Evolutionary conservation across 345 rosid genomes (phyloP).

Genomic region (Ceriops decandra): DNA sequence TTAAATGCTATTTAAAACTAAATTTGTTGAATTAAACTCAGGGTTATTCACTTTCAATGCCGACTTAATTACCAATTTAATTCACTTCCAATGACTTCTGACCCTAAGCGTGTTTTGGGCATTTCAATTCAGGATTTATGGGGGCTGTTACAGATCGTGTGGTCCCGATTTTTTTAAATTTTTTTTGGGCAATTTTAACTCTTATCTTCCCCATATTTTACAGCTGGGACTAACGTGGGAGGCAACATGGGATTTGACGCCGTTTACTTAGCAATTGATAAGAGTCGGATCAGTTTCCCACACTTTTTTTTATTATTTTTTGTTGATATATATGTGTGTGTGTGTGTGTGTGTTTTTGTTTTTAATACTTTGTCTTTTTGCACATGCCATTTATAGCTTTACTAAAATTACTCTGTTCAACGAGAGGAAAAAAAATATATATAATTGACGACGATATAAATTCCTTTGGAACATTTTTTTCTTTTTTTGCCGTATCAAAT

Average conservation of each 20-base stretch:
- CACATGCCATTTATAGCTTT: no score
- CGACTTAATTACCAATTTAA: conserved; percentile 15
- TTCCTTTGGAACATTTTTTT: no score
- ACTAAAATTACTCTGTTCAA: no score
- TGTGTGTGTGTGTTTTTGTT: no score
- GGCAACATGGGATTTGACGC: conserved; percentile 32
- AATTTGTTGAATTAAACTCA: not conserved
- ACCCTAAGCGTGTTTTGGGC: conserved; percentile 10
- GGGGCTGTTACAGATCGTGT: conserved; percentile 19
- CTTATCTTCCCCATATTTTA: not conserved
- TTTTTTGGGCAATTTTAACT: not conserved
- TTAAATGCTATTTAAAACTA: not conserved
- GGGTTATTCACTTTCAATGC: not conserved
- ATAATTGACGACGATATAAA: no score
- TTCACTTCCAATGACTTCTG: not conserved
- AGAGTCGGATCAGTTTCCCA: no score
- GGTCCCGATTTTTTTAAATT: not conserved
- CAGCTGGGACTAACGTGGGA: conserved; percentile 34
- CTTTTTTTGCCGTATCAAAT: no score
- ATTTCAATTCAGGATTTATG: not conserved
- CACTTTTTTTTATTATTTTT: no score
- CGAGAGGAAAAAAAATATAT: no score
- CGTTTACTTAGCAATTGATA: not conserved
- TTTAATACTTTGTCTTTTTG: no score
- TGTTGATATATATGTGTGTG: no score